A percentile compares a stretch with the other conserved stretches of the same genome.
These are phyloP conservation scores for Didymella pomorum DNA, from an alignment of 2,329 filamentous ascomycete species.

Conservation along the genomic window DNA sequence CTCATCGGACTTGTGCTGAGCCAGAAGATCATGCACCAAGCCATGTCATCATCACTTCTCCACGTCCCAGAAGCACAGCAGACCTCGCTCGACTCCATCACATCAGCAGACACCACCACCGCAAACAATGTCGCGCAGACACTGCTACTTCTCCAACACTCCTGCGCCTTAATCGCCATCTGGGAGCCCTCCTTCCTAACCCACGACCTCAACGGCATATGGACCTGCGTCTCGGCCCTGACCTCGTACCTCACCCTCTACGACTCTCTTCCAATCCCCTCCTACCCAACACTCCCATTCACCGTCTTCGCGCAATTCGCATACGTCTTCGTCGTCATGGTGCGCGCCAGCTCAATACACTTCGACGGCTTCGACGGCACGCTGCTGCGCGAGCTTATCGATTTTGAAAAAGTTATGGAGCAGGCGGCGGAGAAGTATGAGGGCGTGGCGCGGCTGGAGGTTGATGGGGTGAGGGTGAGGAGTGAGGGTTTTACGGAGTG, in stretches of 20 bases:
- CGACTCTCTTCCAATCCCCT: background rate
- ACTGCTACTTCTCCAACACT: background rate
- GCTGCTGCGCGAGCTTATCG: constrained; percentile 2
- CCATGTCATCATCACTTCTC: background rate
- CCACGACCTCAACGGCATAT: background rate
- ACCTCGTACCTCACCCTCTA: background rate
- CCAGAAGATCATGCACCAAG: constrained; percentile 1
- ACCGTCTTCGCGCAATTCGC: constrained; percentile 23
- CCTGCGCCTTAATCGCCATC: background rate
- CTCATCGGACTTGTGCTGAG: background rate
- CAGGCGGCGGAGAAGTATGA: constrained; percentile 3
- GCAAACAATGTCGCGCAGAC: background rate
- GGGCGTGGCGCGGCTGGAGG: background rate
- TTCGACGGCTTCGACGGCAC: constrained; percentile 9
- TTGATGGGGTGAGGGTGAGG: constrained; percentile 1
- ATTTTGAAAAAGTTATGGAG: constrained; percentile 10
- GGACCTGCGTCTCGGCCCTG: background rate
- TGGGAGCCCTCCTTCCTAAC: background rate
- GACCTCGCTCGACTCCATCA: background rate
- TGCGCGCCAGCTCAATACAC: constrained; percentile 2
- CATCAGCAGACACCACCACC: background rate
- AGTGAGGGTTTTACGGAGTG: constrained; percentile 3
- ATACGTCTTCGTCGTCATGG: constrained; percentile 22
- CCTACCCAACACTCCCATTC: constrained; percentile 15
- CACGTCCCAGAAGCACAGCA: background rate